Conservation (phyloP, 768 basidiomycete genomes). For the Agaricus sinodeliciosus region DNA sequence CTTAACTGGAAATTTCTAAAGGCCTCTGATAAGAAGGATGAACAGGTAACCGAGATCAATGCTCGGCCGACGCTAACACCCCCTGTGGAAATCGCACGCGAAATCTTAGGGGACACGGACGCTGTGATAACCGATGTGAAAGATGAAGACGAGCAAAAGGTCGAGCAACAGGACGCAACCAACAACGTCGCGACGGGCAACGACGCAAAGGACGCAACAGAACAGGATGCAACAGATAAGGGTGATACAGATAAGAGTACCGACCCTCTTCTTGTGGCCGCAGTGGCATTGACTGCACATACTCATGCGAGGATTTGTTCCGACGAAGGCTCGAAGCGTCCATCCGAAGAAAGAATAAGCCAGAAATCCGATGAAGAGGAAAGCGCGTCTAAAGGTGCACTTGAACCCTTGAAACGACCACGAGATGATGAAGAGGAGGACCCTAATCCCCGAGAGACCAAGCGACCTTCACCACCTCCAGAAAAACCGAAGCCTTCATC, state of each 20-base stretch:
- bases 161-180: conserved; percentile 1
- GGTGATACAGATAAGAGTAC: not conserved
- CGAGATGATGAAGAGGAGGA: conserved; percentile 59
- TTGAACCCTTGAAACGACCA: conserved; percentile 48
- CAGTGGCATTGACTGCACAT: conserved; percentile 13
- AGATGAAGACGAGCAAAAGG: not conserved
- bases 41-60: conserved; percentile 13
- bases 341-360: conserved; percentile 60
- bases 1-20: conserved; percentile 60
- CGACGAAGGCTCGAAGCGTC: conserved; percentile 62
- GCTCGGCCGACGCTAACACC: conserved; percentile 4
- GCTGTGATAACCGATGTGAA: conserved; percentile 4
- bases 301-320: conserved; percentile 29
- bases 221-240: conserved; percentile 9
- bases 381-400: conserved; percentile 12
- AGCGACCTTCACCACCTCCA: conserved; percentile 65
- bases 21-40: conserved; percentile 22
- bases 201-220: conserved; percentile 5
- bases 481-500: conserved; percentile 38
- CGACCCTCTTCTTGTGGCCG: not conserved
- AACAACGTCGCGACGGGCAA: conserved; percentile 2
- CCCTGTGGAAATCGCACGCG: conserved; percentile 9
- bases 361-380: conserved; percentile 39
- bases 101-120: conserved; percentile 10
- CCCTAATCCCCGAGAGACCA: conserved; percentile 53